A percentile compares a stretch with the other conserved stretches of the same genome.
Evolutionary conservation across 1,139 yeast genomes (phyloP).

Genomic region (Yamadazyma atmosphaerica): DNA sequence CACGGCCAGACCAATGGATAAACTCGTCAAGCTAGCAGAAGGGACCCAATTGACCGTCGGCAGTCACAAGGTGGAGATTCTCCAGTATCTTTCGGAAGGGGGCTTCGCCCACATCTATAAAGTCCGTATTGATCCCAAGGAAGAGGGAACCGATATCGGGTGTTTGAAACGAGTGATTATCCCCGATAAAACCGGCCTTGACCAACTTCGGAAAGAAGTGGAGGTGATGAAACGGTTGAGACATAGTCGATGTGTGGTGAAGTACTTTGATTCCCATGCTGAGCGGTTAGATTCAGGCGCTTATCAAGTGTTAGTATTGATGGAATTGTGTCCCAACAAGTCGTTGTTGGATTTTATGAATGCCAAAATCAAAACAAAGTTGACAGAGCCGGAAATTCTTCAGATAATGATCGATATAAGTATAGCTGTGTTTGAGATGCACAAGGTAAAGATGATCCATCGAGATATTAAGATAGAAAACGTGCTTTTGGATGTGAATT

Average conservation of each 20-base stretch:
- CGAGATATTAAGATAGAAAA: constrained; percentile 94
- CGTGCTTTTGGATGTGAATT: constrained; percentile 73
- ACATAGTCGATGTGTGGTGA: constrained; percentile 58
- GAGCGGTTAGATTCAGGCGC: constrained; percentile 55
- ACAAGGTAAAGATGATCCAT: constrained; percentile 60
- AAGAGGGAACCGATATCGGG: constrained; percentile 44
- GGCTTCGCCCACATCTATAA: constrained; percentile 61
- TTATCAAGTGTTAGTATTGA: constrained; percentile 72
- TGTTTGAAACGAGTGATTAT: constrained; percentile 76
- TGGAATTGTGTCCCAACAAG: constrained; percentile 77
- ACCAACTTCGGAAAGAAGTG: constrained; percentile 68
- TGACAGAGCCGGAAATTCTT: constrained; percentile 61
- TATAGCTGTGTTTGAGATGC: constrained; percentile 74
- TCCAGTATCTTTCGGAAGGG: constrained; percentile 46
- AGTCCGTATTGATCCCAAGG: constrained; percentile 48
- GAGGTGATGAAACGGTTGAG: constrained; percentile 75
- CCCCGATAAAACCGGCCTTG: constrained; percentile 66
- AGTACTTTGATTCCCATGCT: constrained; percentile 77
- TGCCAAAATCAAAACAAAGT: constrained; percentile 60
- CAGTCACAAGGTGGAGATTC: constrained; percentile 36
- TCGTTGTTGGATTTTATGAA: constrained; percentile 78
- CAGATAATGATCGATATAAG: constrained; percentile 67
- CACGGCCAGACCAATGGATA: constrained; percentile 20
- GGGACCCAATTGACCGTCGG: constrained; percentile 47
- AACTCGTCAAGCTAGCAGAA: constrained; percentile 37